Base-by-base conservation (phyloP, 192 early-diverging fungal species). In the Coemansia aciculifera region DNA sequence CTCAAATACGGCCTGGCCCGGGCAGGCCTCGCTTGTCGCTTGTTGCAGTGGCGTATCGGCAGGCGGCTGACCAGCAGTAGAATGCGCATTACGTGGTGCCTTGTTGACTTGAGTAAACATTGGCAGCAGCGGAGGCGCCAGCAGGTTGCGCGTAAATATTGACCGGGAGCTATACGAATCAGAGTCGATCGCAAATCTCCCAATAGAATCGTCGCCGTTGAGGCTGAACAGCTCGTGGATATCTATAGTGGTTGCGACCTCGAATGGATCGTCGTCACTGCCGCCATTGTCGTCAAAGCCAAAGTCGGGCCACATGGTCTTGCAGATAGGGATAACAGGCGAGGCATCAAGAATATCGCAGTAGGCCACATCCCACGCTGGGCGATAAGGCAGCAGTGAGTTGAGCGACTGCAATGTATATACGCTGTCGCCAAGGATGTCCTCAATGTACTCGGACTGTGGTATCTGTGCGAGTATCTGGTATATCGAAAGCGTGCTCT, bases 31-130 rank as follows among this genome's bases (percentile, higher is more conserved):
- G 66, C 62, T 72, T 1, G 67, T 52, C 2, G 78, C 69, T 31
- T 75, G 78, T 59, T 80, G 78, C 19, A 67, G 48, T 9, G 68
- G n/a, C 32, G 68, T 80, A 48, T 80, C 78, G 5, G 69, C 78
- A 21, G 69, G 69, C 10, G 78, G 78, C 37, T 75, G 73, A 2
- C 68, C 73, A 5, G 43, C 56, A 17, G 73, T 62, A 27, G 37
- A 52, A 21, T 80, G 73, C 5, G 62, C 65, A 23, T 61, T 71
- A 15, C 78, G 73, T 37, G 66, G 73, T 9, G 62, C 19, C 37
- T 75, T 80, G 67, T 80, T 80, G 3, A 73, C 66, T 44, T 80
- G 78, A 3, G 78, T 80, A 42, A 80, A 80, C 69, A 80, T 80
- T 2, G 78, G 72, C 32, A 80, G 63, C 67, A 80, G 54, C 4